These are phyloP conservation scores for Nicotiana tabacum DNA, from an alignment of 257 asterid genomes.

Conservation along the genomic window DNA sequence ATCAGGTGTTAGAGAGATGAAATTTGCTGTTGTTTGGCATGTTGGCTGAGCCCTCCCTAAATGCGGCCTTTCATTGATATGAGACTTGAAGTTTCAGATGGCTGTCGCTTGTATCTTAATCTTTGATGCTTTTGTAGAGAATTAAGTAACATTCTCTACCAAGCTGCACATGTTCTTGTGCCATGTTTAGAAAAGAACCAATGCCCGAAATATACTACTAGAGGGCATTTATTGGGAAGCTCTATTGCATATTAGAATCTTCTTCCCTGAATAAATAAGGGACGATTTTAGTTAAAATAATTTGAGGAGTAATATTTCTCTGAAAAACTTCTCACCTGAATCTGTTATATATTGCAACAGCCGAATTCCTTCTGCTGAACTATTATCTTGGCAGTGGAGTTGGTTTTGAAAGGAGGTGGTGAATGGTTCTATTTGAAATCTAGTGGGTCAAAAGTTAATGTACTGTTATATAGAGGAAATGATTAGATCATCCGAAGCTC, in stretches of 20 bases:
- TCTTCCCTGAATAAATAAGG: neutral
- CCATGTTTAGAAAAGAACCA: neutral
- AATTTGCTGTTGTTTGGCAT: neutral
- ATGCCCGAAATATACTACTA: neutral
- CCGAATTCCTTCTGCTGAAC: neutral
- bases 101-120: neutral
- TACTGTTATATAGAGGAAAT: constrained; percentile 62
- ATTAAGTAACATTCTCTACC: neutral
- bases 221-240: neutral
- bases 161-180: neutral
- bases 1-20: neutral
- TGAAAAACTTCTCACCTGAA: neutral
- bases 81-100: neutral
- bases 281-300: neutral
- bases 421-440: constrained; percentile 38
- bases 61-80: neutral
- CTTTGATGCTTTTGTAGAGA: neutral
- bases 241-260: neutral
- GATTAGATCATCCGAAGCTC: constrained; percentile 54
- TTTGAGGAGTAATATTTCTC: neutral
- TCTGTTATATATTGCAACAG: neutral
- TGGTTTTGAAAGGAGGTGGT: constrained; percentile 41
- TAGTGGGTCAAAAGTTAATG: constrained; percentile 40
- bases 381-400: constrained; percentile 59
- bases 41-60: neutral